Conservation (phyloP, 2,329 filamentous ascomycete genomes). For the Penicillium sp. region DNA sequence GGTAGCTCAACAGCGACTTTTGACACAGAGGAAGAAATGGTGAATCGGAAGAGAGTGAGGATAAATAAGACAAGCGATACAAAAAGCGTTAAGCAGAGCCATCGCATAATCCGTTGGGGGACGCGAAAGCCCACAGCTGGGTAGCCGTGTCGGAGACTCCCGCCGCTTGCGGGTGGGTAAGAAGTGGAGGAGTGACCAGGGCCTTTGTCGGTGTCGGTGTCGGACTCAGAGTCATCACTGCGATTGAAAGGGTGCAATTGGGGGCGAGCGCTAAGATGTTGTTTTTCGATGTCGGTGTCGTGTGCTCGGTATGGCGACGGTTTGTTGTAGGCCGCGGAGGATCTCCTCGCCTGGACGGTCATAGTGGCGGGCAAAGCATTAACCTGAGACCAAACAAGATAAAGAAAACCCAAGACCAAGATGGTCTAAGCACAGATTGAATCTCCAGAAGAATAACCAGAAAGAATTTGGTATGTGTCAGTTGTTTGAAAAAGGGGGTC, state of each 20-base stretch:
- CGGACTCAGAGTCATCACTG: conserved; percentile 21
- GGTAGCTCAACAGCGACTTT: conserved; percentile 46
- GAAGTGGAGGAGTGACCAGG: conserved; percentile 55
- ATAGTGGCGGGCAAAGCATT: conserved; percentile 25
- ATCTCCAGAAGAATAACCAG: background rate
- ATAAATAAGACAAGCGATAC: conserved; percentile 74
- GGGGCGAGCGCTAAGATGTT: conserved; percentile 21
- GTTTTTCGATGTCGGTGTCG: conserved; percentile 37
- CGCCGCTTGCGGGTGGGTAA: conserved; percentile 43
- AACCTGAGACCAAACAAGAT: conserved; percentile 15
- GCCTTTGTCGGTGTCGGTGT: conserved; percentile 19
- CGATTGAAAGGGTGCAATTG: conserved; percentile 23
- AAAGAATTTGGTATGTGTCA: background rate
- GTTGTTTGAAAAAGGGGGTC: conserved; percentile 2
- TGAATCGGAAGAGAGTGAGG: conserved; percentile 70
- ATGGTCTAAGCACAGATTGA: background rate
- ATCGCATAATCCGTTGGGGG: conserved; percentile 72
- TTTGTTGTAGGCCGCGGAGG: conserved; percentile 28
- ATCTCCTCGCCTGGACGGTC: conserved; percentile 33
- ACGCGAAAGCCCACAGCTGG: conserved; percentile 56
- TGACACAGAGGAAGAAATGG: conserved; percentile 49
- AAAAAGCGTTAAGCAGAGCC: conserved; percentile 72
- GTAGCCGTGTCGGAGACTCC: conserved; percentile 35
- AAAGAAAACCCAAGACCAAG: background rate
- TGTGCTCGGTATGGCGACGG: conserved; percentile 21